Evolutionary conservation across 2,329 filamentous ascomycete species (phyloP), one percentile per base, ranked within the genome.

Genomic region (Xylariales sp.): DNA sequence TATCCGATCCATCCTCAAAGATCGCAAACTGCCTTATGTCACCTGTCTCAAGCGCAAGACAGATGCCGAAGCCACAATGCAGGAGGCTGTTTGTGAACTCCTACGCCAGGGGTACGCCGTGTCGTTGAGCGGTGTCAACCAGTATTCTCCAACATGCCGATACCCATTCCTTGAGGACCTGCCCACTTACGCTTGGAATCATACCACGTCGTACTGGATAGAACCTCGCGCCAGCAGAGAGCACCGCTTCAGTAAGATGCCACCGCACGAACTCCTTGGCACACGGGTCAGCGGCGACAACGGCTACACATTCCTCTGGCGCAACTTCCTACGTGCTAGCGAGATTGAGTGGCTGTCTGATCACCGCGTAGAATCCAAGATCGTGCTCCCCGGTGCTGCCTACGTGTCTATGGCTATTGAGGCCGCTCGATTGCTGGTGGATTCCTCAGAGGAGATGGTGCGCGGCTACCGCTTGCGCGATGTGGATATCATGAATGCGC

Each of bases 161-260:
- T n/a, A n/a, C n/a, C n/a, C n/a, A n/a, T n/a, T n/a, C n/a, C 13
- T 31, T 18, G 24, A 21, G 6, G 53, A 57, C 29, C 41, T 59
- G 11, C 56, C 56, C 1, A 42, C 46, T 5, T 59, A 59, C 40
- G 48, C 50, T 24, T 59, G 53, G 53, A 52, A 52, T 20, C 51
- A 57, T 16, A 36, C 44, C 15, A 40, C 38, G 20, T 24, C 25
- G 1, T 48, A 49, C 30, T 55, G 49, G 51, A 39, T 44, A 3
- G 55, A 56, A 33, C 31, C 45, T 3, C 49, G 49, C 13, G 44
- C 38, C 6, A 53, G 47, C 28, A 32, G 18, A 3, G 55, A 59
- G 17, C 46, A 51, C 14, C 49, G 54, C 2, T 33, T 28, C 11
- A 41, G 40, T 1, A 38, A 24, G 6, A 47, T 46, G 14, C 43